Conservation (phyloP, 2,329 filamentous ascomycete species). For the Monilinia vaccinii-corymbosi region DNA sequence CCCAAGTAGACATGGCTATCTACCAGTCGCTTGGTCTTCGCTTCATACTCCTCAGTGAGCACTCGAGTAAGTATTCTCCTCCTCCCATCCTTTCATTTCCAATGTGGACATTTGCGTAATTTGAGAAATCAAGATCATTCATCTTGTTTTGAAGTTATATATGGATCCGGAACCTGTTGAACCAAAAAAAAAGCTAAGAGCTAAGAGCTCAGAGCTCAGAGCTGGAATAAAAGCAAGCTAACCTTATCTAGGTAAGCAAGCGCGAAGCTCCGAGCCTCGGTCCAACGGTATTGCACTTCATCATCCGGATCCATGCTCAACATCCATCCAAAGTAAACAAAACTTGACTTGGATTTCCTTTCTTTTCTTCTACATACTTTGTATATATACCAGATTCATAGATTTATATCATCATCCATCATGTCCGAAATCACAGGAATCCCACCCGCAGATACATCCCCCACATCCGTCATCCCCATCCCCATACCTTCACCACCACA, state of each 20-base stretch:
- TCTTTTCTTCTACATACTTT: background rate
- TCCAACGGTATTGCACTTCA: background rate
- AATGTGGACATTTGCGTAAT: background rate
- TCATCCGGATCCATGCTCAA: background rate
- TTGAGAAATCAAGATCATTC: background rate
- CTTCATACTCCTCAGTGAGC: background rate
- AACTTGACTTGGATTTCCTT: background rate
- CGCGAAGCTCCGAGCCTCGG: conserved; percentile 8
- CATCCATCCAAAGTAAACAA: background rate
- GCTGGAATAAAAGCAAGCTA: background rate
- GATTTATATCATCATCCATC: background rate
- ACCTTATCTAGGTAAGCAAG: background rate
- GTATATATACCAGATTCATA: background rate
- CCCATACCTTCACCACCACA: conserved; percentile 12
- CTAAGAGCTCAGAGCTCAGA: background rate
- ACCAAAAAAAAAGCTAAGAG: background rate
- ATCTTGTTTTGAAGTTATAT: background rate
- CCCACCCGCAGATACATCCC: conserved; percentile 17
- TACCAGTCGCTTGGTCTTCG: background rate
- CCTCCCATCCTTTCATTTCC: background rate
- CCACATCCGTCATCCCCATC: conserved; percentile 15
- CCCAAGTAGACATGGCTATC: background rate
- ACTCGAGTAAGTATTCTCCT: too few species aligned
- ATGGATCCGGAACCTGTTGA: too few species aligned
- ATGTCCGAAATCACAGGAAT: conserved; percentile 25